Conservation (phyloP, 768 basidiomycete genomes). For the Agrocybe chaxingu region DNA sequence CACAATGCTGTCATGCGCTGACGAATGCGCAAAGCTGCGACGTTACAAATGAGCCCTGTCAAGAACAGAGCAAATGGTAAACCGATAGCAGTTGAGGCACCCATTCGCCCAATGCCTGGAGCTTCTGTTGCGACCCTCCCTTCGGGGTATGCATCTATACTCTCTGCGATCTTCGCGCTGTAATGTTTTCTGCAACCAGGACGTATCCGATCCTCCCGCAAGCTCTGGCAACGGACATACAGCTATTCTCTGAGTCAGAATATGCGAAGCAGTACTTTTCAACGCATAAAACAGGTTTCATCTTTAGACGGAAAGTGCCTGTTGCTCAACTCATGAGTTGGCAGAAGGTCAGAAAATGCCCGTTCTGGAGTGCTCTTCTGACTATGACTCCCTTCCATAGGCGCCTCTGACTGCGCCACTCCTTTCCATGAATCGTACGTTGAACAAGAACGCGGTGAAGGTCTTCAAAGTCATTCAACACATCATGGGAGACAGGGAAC, state of each 20-base stretch:
- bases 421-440: slow-evolving; percentile 59
- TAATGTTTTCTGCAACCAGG: slow-evolving; percentile 33
- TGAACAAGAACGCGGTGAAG: slow-evolving; percentile 77
- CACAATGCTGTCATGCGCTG: background rate
- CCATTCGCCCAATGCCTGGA: slow-evolving; percentile 19
- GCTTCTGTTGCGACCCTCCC: slow-evolving; percentile 42
- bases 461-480: slow-evolving; percentile 89
- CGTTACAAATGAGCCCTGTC: slow-evolving; percentile 71
- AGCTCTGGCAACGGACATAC: slow-evolving; percentile 80
- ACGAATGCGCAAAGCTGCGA: slow-evolving; percentile 47
- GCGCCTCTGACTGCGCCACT: slow-evolving; percentile 70
- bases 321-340: slow-evolving; percentile 87
- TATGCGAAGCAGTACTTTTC: slow-evolving; percentile 89
- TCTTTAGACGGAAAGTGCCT: slow-evolving; percentile 79
- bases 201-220: slow-evolving; percentile 76
- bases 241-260: slow-evolving; percentile 82
- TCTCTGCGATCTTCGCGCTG: slow-evolving; percentile 3
- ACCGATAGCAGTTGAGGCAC: slow-evolving; percentile 58
- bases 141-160: slow-evolving; percentile 53
- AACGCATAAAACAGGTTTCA: slow-evolving; percentile 84
- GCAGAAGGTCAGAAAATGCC: slow-evolving; percentile 60
- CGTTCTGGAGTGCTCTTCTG: background rate
- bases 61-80: slow-evolving; percentile 58
- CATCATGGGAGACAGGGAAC: slow-evolving; percentile 90
- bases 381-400: slow-evolving; percentile 24